Conservation (phyloP, 306 rosid genomes). For the Adenanthera pavonina region DNA sequence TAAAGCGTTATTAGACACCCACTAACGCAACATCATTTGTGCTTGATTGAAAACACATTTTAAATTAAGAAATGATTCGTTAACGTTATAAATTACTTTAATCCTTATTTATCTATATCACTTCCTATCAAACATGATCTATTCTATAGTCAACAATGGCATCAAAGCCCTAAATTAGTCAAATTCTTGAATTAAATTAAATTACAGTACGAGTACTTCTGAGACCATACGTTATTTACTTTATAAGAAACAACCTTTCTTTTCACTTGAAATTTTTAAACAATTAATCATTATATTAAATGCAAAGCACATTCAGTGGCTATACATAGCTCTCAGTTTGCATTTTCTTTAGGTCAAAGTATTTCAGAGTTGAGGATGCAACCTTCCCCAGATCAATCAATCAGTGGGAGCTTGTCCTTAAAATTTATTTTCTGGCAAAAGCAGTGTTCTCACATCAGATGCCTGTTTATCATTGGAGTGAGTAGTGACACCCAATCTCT, state of each 20-base stretch:
- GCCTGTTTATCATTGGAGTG: not conserved
- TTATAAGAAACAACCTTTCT: not conserved
- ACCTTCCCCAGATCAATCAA: slow-evolving; percentile 44
- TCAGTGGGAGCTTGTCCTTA: slow-evolving; percentile 23
- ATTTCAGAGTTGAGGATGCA: slow-evolving; percentile 13
- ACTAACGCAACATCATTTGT: not conserved
- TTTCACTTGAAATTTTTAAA: not conserved
- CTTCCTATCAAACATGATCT: slow-evolving; percentile 12
- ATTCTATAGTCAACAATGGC: not conserved
- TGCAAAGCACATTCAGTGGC: slow-evolving; percentile 39
- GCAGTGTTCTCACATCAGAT: slow-evolving; percentile 14
- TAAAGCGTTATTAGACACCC: slow-evolving; percentile 33
- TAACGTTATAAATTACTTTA: not conserved
- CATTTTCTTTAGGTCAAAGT: slow-evolving; percentile 31
- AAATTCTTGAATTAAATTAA: not conserved
- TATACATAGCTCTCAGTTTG: not conserved
- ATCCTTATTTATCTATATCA: slow-evolving; percentile 20
- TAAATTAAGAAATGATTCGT: slow-evolving; percentile 19
- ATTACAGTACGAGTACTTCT: not conserved
- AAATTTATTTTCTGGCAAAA: slow-evolving; percentile 34
- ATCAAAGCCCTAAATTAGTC: slow-evolving; percentile 17
- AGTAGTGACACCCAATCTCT: not conserved
- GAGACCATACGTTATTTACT: not conserved
- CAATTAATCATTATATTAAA: not conserved
- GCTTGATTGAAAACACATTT: not conserved